Conservation (phyloP, 176 grass and related monocot genomes). For the Rhynchospora tenuis region DNA sequence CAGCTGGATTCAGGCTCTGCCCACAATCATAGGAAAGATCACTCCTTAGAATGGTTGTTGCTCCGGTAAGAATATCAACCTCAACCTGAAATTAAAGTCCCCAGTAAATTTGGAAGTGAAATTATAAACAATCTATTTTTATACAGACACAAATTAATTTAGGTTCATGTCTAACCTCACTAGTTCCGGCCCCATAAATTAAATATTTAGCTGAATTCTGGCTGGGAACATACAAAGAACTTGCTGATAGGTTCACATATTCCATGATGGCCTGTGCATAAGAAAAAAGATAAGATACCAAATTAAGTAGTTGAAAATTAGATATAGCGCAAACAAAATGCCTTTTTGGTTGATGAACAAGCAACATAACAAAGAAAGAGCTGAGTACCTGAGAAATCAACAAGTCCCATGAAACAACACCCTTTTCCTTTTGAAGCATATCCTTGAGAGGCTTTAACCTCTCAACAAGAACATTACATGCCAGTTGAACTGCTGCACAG, state of each 20-base stretch:
- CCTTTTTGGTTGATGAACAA: neutral
- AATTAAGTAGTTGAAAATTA: neutral
- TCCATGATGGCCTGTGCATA: conserved; percentile 4
- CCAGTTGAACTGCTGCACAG: conserved; percentile 49
- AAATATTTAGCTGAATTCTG: neutral
- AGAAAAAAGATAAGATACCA: neutral
- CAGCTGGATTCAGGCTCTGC: conserved; percentile 43
- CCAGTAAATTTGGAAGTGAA: neutral
- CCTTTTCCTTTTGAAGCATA: conserved; percentile 26
- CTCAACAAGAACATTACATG: conserved; percentile 45
- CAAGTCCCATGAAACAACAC: conserved; percentile 43
- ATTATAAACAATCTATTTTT: neutral
- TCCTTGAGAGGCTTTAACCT: conserved; percentile 51
- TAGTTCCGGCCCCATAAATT: conserved; percentile 37
- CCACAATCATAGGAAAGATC: conserved; percentile 40
- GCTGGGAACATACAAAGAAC: conserved; percentile 26
- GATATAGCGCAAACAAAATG: neutral
- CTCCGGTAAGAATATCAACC: conserved; percentile 39
- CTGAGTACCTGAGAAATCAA: conserved; percentile 49
- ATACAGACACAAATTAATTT: neutral
- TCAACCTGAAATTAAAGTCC: conserved; percentile 16
- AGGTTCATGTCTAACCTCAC: conserved; percentile 21
- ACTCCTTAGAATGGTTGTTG: conserved; percentile 30
- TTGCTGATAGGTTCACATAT: conserved; percentile 28
- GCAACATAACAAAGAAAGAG: neutral